Conservation (phyloP, 768 basidiomycete species). For the Coprinellus micaceus region DNA sequence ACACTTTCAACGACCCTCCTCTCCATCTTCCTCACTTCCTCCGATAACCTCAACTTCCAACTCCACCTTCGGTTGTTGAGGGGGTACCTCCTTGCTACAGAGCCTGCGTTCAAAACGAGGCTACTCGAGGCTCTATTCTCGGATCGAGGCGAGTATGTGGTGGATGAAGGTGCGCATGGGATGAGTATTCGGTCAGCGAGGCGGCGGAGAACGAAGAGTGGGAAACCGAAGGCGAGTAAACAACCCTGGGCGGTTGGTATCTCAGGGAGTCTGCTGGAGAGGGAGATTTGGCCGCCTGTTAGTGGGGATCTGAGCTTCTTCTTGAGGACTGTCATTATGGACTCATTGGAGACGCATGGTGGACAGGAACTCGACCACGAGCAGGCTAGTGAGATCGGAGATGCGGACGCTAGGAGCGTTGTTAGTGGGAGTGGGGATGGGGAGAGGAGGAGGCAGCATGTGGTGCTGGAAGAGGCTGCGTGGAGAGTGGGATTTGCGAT, state of each 20-base stretch:
- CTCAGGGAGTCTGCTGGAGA: conserved; percentile 65
- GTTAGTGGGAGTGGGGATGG: conserved; percentile 21
- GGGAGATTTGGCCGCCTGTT: conserved; percentile 83
- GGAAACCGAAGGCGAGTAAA: conserved; percentile 22
- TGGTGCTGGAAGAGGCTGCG: conserved; percentile 58
- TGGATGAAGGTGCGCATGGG: conserved; percentile 31
- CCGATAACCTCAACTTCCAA: conserved; percentile 63
- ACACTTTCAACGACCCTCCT: conserved; percentile 67
- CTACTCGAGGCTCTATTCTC: conserved; percentile 74
- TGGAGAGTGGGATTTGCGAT: conserved; percentile 83
- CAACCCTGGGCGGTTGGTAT: conserved; percentile 68
- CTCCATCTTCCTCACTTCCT: conserved; percentile 57
- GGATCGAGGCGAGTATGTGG: conserved; percentile 54
- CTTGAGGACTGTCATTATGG: conserved; percentile 80
- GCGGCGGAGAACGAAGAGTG: conserved; percentile 19
- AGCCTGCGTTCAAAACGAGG: conserved; percentile 68
- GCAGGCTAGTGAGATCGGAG: too few relatives aligned
- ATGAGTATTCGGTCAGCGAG: conserved; percentile 33
- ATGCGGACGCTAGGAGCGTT: too few relatives aligned
- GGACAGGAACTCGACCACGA: too few relatives aligned
- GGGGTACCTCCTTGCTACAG: conserved; percentile 71
- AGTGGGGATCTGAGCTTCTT: conserved; percentile 82
- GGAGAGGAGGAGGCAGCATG: conserved; percentile 17
- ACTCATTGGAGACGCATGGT: conserved; percentile 66
- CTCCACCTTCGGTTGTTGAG: conserved; percentile 66